phyloP scores from a whole-genome alignment of 2,329 filamentous ascomycete genomes.

The Penicillium sp. region DNA sequence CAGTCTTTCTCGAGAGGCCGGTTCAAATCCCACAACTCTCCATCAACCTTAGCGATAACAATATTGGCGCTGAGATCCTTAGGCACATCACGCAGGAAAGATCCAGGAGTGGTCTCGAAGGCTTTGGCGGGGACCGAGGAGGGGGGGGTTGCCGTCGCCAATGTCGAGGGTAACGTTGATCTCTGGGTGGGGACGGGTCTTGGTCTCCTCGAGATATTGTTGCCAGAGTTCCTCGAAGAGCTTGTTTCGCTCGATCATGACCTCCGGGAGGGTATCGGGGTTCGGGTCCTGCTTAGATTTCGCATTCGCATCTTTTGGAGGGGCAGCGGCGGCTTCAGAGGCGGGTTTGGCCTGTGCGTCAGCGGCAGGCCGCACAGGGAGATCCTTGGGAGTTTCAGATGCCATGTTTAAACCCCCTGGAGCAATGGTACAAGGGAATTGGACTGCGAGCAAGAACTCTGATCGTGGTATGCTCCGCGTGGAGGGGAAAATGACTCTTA shows the following conservation, averaged over 20 bases:
- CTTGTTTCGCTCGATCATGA: constrained; percentile 77
- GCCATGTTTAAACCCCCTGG: constrained; percentile 28
- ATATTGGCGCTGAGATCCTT: constrained; percentile 77
- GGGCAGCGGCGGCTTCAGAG: constrained; percentile 31
- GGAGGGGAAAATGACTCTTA: constrained; percentile 24
- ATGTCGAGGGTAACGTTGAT: constrained; percentile 51
- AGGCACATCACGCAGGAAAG: constrained; percentile 74
- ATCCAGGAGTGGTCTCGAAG: constrained; percentile 90
- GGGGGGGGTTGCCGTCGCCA: constrained; percentile 41
- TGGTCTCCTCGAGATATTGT: constrained; percentile 73
- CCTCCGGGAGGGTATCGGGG: constrained; percentile 60
- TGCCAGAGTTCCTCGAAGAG: constrained; percentile 88
- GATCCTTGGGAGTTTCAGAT: constrained; percentile 36
- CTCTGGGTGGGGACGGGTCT: constrained; percentile 47
- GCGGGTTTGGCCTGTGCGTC: constrained; percentile 23
- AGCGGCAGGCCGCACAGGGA: constrained; percentile 37
- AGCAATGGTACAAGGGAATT: constrained; percentile 18
- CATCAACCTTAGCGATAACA: constrained; percentile 82
- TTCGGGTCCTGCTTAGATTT: constrained; percentile 23
- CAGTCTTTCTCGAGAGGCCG: constrained; percentile 85
- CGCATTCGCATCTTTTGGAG: constrained; percentile 32
- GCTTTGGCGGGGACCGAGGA: constrained; percentile 62
- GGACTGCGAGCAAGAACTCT: constrained; percentile 20
- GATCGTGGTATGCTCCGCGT: constrained; percentile 11
- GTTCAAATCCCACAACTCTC: constrained; percentile 88